Base-by-base conservation (phyloP, 306 rosid genomes). In the Glycine tomentella region DNA sequence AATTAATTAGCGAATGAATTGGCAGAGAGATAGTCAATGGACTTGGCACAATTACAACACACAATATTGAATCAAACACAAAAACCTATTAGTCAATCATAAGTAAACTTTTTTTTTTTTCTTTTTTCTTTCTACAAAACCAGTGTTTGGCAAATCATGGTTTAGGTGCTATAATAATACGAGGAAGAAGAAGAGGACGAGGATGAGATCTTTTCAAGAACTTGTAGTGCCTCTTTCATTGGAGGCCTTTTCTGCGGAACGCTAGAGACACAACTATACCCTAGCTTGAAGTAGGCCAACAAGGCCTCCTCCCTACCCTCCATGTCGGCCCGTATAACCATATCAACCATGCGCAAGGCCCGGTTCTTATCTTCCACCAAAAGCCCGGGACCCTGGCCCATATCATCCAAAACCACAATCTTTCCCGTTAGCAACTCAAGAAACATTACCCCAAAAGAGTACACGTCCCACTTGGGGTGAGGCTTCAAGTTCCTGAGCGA, bases 381-480 rank as follows among this genome's bases (percentile, higher is more conserved):
- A 64, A 93, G 40, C 61, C 88, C 96, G 3, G 86, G 84, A 6
- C 89, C 96, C 59, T 90, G 94, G 20, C 93, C 93, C 80, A 86
- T 52, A 9, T 95, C 99, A 75, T 95, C 99, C 71, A 92, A 65
- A 49, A 90, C 84, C 25, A 93, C 83, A 10, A 92, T 88, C 88
- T 93, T 95, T 12, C 98, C 99, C 0, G 99, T 93, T 8, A 95
- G 68, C 2, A 95, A 68, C 78, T 95, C 99, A 0, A 95, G 92
- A 85, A 93, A 87, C 25, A 95, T 87, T 38, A 92, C 90, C 62
- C 99, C 99, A 61, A 95, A 95, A 0, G 99, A 90, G 87, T 88
- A 95, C 10, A 89, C 97, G 5, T 95, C 99, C 99, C 98, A 93
- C 74, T 92, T 95, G 4, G 97, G 90, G 72, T 81, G 89, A 31